Percentiles rank a stretch among this genome's conserved stretches.
phyloP scores from a whole-genome alignment of 768 basidiomycete genomes.

The Agaricus subrufescens region DNA sequence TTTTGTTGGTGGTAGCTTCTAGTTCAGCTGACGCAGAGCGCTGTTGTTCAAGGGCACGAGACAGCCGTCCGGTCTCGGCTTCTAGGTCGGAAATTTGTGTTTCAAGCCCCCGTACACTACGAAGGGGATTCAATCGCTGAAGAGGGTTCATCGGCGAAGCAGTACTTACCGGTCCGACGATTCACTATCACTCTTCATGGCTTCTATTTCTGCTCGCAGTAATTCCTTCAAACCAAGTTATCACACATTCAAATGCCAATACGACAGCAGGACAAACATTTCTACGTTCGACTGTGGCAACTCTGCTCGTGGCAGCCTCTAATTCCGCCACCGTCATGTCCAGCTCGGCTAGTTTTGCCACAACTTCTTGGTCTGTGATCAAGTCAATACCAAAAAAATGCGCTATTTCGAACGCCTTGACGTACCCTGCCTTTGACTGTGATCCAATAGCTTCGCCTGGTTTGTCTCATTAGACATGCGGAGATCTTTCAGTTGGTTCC shows the following conservation, averaged over 20 bases:
- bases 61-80: conserved; percentile 65
- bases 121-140: conserved; percentile 1
- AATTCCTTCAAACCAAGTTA: conserved; percentile 56
- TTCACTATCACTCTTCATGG: conserved; percentile 75
- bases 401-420: neutral
- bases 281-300: conserved; percentile 87
- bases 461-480: conserved; percentile 89
- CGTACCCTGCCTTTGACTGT: conserved; percentile 83
- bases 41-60: conserved; percentile 61
- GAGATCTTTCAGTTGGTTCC: conserved; percentile 85
- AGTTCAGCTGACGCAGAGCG: conserved; percentile 41
- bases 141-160: neutral
- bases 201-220: conserved; percentile 93
- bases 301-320: conserved; percentile 90
- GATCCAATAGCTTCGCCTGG: conserved; percentile 89
- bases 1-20: conserved; percentile 45
- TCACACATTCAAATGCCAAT: neutral
- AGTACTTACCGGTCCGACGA: conserved; percentile 57
- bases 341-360: conserved; percentile 85
- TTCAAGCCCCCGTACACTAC: conserved; percentile 70
- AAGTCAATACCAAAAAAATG: neutral
- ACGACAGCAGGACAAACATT: conserved; percentile 52
- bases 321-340: conserved; percentile 95
- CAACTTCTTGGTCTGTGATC: conserved; percentile 78
- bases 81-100: conserved; percentile 72